These are phyloP conservation scores for Beta corolliflora DNA, from an alignment of 179 eudicot genomes.

Conservation along the genomic window DNA sequence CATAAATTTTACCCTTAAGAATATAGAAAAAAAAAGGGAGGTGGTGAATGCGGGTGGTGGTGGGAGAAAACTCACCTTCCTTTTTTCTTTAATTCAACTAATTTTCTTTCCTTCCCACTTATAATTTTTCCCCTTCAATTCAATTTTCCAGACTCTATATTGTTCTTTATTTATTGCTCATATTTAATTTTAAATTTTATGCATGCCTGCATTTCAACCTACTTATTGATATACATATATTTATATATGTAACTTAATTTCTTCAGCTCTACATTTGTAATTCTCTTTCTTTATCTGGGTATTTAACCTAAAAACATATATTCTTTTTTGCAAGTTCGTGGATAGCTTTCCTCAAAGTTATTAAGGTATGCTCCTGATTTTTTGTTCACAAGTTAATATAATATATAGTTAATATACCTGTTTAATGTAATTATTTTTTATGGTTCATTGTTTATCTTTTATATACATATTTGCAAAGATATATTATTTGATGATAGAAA, in stretches of 20 bases:
- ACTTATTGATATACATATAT: background rate
- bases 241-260: background rate
- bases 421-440: background rate
- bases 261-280: background rate
- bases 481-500: background rate
- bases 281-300: background rate
- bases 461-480: background rate
- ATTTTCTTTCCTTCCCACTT: background rate
- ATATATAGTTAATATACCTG: background rate
- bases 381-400: background rate
- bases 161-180: background rate
- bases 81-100: background rate
- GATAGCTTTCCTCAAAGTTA: background rate
- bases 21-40: background rate
- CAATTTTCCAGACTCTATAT: background rate
- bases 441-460: background rate
- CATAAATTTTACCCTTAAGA: background rate
- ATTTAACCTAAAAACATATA: background rate
- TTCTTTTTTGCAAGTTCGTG: background rate
- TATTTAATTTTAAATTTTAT: too few species aligned
- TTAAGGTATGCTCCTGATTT: background rate
- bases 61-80: conserved; percentile 16
- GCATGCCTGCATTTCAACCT: background rate
- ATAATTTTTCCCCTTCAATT: background rate
- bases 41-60: background rate